phyloP scores from a whole-genome alignment of 495 filamentous ascomycete genomes.

The Penicillium psychrofluorescens region DNA sequence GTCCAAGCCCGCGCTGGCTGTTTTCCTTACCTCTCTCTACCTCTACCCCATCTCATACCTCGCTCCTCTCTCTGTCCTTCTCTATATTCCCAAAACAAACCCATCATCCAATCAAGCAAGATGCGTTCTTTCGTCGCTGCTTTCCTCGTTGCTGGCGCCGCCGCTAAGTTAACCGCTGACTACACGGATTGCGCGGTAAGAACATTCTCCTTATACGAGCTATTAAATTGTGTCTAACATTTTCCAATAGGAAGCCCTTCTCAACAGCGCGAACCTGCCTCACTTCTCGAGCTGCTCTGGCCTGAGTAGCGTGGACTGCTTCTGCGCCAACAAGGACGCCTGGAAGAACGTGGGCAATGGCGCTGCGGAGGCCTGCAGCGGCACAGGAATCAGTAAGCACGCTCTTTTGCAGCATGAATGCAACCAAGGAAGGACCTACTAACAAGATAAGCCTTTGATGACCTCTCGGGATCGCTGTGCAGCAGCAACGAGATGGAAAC shows the following conservation, averaged over 20 bases:
- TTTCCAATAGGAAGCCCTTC: conserved; percentile 3
- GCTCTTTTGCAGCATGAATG: background rate
- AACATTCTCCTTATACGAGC: background rate
- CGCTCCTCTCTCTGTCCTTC: background rate
- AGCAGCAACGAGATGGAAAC: background rate
- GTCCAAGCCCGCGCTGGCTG: too few relatives aligned
- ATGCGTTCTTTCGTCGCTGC: conserved; percentile 17
- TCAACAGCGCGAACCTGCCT: conserved; percentile 2
- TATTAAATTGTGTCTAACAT: background rate
- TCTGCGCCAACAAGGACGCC: conserved; percentile 15
- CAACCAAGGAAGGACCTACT: background rate
- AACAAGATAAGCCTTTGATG: conserved; percentile 4
- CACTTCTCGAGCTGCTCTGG: conserved; percentile 3
- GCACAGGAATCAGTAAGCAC: conserved; percentile 9
- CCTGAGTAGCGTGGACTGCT: conserved; percentile 7
- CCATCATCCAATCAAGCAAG: background rate
- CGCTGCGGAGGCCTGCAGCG: conserved; percentile 1
- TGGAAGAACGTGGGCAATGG: conserved; percentile 1
- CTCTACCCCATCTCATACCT: background rate
- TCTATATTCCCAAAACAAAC: background rate
- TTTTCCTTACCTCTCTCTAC: too few relatives aligned
- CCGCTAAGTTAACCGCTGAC: conserved; percentile 2
- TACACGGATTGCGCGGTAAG: conserved; percentile 13
- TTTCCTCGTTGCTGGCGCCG: conserved; percentile 12
- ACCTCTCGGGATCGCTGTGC: conserved; percentile 7